These are phyloP conservation scores for Backusella macrospora DNA, from an alignment of 192 early-diverging fungal species.

Conservation along the genomic window DNA sequence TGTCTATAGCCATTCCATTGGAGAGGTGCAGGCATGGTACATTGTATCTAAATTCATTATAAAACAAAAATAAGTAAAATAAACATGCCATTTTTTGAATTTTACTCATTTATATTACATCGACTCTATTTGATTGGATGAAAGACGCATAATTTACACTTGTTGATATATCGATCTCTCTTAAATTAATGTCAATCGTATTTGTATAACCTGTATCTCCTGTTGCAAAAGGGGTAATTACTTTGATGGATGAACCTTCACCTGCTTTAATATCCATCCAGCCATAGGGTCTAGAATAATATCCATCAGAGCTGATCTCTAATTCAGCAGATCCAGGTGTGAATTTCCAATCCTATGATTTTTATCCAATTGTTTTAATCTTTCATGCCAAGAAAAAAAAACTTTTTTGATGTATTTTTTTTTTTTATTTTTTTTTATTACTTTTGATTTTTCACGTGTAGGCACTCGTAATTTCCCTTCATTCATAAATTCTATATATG, in stretches of 20 bases:
- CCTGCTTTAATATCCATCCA: slow-evolving; percentile 70
- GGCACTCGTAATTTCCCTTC: slow-evolving; percentile 64
- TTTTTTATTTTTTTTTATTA: slow-evolving; percentile 14
- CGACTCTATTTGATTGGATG: slow-evolving; percentile 49
- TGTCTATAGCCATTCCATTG: slow-evolving; percentile 72
- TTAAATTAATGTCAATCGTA: slow-evolving; percentile 50
- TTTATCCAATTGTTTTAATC: background rate
- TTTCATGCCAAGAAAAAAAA: background rate
- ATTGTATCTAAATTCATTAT: slow-evolving; percentile 47
- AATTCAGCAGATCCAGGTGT: slow-evolving; percentile 36
- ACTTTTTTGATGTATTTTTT: no score
- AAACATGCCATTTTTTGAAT: slow-evolving; percentile 11
- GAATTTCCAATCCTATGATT: slow-evolving; percentile 66
- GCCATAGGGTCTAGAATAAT: slow-evolving; percentile 59
- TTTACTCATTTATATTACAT: slow-evolving; percentile 56
- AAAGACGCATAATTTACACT: slow-evolving; percentile 72
- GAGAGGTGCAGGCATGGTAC: slow-evolving; percentile 61
- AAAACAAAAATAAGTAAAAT: background rate
- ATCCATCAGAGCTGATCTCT: slow-evolving; percentile 27
- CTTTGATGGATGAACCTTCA: slow-evolving; percentile 51
- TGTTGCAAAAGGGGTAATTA: slow-evolving; percentile 62
- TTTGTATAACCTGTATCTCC: slow-evolving; percentile 58
- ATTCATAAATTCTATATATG: slow-evolving; percentile 64
- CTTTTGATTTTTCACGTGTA: slow-evolving; percentile 74
- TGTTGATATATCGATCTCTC: slow-evolving; percentile 52